Conservation (phyloP, 1,284 basidiomycete species). For the Rhizoctonia solani region DNA sequence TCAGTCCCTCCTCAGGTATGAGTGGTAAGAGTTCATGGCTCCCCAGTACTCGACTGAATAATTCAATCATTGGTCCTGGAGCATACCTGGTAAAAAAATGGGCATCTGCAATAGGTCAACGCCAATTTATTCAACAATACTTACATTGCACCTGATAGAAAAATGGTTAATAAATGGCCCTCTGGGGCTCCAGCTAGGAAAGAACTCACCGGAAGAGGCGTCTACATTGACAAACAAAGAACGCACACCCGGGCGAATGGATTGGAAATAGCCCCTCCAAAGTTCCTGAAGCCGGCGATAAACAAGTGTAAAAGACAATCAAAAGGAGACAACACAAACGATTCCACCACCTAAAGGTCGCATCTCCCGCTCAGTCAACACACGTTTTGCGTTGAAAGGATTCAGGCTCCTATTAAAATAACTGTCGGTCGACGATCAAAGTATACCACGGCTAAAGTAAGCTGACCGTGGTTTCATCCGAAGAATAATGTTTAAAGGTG, state of each 20-base stretch:
- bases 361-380: too few species aligned
- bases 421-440: too few species aligned
- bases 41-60: background rate
- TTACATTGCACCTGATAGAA: constrained; percentile 48
- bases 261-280: constrained; percentile 45
- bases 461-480: too few species aligned
- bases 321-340: constrained; percentile 47
- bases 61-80: background rate
- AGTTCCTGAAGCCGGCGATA: background rate
- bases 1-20: background rate
- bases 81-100: background rate
- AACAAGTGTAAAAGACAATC: background rate
- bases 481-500: too few species aligned
- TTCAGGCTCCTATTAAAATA: too few species aligned
- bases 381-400: too few species aligned
- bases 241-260: constrained; percentile 67
- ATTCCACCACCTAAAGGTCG: constrained; percentile 69
- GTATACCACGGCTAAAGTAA: too few species aligned
- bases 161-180: background rate
- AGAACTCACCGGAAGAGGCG: constrained; percentile 66
- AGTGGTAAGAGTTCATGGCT: background rate
- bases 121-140: background rate
- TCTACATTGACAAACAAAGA: constrained; percentile 77
- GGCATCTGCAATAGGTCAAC: background rate
- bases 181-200: background rate